Evolutionary conservation across 352 stramenopile genomes (phyloP).

Genomic region (Phytophthora aleatoria): DNA sequence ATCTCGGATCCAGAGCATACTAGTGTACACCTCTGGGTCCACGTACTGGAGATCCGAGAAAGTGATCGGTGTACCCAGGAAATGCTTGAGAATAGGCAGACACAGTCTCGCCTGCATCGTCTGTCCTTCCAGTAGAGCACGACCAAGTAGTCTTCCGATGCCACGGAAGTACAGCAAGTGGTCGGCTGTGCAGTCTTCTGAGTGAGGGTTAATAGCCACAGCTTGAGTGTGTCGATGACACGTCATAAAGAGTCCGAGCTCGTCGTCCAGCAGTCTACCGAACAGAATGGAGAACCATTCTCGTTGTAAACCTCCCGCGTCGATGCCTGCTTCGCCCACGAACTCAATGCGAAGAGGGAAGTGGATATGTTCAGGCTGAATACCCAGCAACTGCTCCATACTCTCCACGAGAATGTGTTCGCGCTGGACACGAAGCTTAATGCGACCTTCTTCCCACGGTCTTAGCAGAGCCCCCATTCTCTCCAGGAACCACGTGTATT

Average conservation of each 20-base stretch:
- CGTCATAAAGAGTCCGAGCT: constrained; percentile 77
- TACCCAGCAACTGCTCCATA: constrained; percentile 81
- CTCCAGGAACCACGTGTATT: constrained; percentile 87
- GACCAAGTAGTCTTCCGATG: constrained; percentile 70
- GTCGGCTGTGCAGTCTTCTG: constrained; percentile 69
- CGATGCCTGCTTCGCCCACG: constrained; percentile 75
- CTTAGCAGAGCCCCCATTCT: constrained; percentile 66
- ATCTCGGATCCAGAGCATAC: constrained; percentile 72
- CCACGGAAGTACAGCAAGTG: constrained; percentile 90
- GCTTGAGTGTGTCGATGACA: constrained; percentile 72
- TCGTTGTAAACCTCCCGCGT: constrained; percentile 75
- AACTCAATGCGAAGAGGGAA: constrained; percentile 90
- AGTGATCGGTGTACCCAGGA: constrained; percentile 79
- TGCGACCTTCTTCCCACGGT: constrained; percentile 81
- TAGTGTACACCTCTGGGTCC: constrained; percentile 80
- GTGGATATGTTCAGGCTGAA: constrained; percentile 75
- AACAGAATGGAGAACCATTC: constrained; percentile 88
- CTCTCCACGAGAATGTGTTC: constrained; percentile 79
- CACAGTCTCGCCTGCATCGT: constrained; percentile 74
- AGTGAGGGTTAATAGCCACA: constrained; percentile 80
- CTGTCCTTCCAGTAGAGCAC: constrained; percentile 74
- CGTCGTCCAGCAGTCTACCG: constrained; percentile 65
- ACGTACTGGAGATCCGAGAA: constrained; percentile 86
- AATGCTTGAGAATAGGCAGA: constrained; percentile 80
- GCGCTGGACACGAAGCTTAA: constrained; percentile 79